Conservation (phyloP, 2,329 filamentous ascomycete genomes). For the Exserohilum rostratum region DNA sequence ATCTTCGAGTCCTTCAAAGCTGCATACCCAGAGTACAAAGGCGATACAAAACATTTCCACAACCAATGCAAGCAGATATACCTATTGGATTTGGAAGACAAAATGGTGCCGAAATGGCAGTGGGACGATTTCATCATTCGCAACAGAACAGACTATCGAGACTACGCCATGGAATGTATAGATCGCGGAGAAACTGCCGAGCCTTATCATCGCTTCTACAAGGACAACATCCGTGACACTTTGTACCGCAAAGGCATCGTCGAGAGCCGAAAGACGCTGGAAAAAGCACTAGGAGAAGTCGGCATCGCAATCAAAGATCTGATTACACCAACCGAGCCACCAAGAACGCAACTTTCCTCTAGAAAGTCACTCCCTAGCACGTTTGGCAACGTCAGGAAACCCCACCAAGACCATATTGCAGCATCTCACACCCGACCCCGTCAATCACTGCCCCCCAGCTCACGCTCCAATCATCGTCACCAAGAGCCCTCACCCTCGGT, state of each 20-base stretch:
- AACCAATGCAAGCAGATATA: slow-evolving; percentile 37
- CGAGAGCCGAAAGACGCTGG: slow-evolving; percentile 19
- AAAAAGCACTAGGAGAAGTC: slow-evolving; percentile 31
- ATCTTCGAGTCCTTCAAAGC: slow-evolving; percentile 38
- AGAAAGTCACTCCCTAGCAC: slow-evolving; percentile 14
- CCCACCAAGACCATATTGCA: background rate
- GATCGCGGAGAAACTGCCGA: slow-evolving; percentile 31
- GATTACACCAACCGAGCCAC: background rate
- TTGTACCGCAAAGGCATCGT: slow-evolving; percentile 36
- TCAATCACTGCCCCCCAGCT: slow-evolving; percentile 24
- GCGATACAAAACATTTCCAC: slow-evolving; percentile 40
- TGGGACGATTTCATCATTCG: slow-evolving; percentile 51
- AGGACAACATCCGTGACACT: slow-evolving; percentile 37
- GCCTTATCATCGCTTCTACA: slow-evolving; percentile 45
- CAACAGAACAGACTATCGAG: slow-evolving; percentile 40
- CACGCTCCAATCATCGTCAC: background rate
- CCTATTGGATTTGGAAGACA: slow-evolving; percentile 35
- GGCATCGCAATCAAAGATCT: background rate
- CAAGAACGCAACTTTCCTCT: background rate
- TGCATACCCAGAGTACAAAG: slow-evolving; percentile 47
- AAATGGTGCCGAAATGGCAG: slow-evolving; percentile 45
- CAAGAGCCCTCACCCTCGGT: background rate
- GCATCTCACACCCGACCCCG: slow-evolving; percentile 10
- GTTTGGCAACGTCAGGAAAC: slow-evolving; percentile 3
- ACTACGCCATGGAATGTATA: slow-evolving; percentile 30